Percentiles rank a stretch among this genome's conserved stretches.
Evolutionary conservation across 768 basidiomycete species (phyloP).

Genomic region (Tricholoma matsutake): DNA sequence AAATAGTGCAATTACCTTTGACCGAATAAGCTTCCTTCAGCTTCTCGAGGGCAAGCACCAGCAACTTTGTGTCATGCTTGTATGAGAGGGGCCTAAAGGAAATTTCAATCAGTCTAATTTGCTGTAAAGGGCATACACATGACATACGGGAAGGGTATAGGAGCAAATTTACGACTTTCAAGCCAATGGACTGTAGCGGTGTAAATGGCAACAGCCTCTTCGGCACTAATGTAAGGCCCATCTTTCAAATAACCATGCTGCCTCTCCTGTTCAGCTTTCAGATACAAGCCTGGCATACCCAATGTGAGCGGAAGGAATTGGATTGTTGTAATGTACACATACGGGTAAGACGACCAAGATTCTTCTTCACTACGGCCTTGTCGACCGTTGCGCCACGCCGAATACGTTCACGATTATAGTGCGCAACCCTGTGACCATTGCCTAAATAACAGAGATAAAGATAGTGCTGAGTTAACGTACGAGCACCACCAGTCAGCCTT

Average conservation of each 20-base stretch:
- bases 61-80: slow-evolving; percentile 97
- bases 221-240: slow-evolving; percentile 97
- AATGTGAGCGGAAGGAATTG: slow-evolving; percentile 8
- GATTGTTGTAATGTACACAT: slow-evolving; percentile 19
- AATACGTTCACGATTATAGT: slow-evolving; percentile 98
- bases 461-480: slow-evolving; percentile 31
- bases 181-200: slow-evolving; percentile 99
- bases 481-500: slow-evolving; percentile 99
- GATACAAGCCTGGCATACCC: slow-evolving; percentile 63
- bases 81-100: slow-evolving; percentile 80
- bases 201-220: slow-evolving; percentile 98
- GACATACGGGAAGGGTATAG: slow-evolving; percentile 94
- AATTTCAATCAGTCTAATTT: neutral
- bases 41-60: slow-evolving; percentile 96
- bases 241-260: slow-evolving; percentile 99
- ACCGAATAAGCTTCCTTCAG: slow-evolving; percentile 99
- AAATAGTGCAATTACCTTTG: slow-evolving; percentile 49
- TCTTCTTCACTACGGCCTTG: slow-evolving; percentile 99
- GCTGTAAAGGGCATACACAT: neutral
- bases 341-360: slow-evolving; percentile 96
- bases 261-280: slow-evolving; percentile 98
- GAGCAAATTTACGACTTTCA: slow-evolving; percentile 95
- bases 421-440: slow-evolving; percentile 64
- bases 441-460: neutral
- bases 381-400: slow-evolving; percentile 95